A percentile compares a stretch with the other conserved stretches of the same genome.
Evolutionary conservation across 2,329 filamentous ascomycete species (phyloP).

Genomic region (Diplocarpon rosae): DNA sequence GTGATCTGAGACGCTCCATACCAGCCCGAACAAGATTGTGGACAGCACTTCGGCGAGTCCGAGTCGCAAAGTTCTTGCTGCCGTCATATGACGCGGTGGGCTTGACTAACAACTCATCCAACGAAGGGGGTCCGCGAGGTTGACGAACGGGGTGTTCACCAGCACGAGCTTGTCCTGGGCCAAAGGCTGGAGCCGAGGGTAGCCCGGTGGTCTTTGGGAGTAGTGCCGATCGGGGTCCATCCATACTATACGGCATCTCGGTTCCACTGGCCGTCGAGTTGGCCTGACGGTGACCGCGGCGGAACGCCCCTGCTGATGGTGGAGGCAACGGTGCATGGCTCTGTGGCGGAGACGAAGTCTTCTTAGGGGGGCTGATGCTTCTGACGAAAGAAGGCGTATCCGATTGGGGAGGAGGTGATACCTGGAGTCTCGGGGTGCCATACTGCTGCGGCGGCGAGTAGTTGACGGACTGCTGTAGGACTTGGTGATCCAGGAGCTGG

Average conservation of each 20-base stretch:
- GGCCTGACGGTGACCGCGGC: slow-evolving; percentile 85
- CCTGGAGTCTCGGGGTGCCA: slow-evolving; percentile 62
- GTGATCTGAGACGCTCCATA: slow-evolving; percentile 66
- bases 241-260: slow-evolving; percentile 16
- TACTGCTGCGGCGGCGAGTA: slow-evolving; percentile 42
- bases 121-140: slow-evolving; percentile 78
- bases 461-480: slow-evolving; percentile 25
- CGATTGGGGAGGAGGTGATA: slow-evolving; percentile 65
- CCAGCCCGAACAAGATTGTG: slow-evolving; percentile 86
- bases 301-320: slow-evolving; percentile 84
- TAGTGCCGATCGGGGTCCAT: slow-evolving; percentile 46
- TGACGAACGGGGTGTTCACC: slow-evolving; percentile 92
- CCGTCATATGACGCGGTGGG: slow-evolving; percentile 90
- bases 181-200: slow-evolving; percentile 77
- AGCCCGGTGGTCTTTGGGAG: slow-evolving; percentile 69
- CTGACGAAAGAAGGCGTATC: slow-evolving; percentile 41
- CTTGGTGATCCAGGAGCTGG: slow-evolving; percentile 32
- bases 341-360: slow-evolving; percentile 58
- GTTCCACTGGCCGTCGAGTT: slow-evolving; percentile 46
- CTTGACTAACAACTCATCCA: slow-evolving; percentile 83
- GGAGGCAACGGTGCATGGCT: slow-evolving; percentile 67
- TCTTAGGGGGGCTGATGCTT: slow-evolving; percentile 55
- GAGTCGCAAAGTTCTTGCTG: slow-evolving; percentile 93
- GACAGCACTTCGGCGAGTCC: slow-evolving; percentile 83
- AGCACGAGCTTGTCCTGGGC: slow-evolving; percentile 82